Evolutionary conservation across 2,329 filamentous ascomycete genomes (phyloP), one percentile per base, ranked within the genome.

Genomic region (Claviceps arundinis): DNA sequence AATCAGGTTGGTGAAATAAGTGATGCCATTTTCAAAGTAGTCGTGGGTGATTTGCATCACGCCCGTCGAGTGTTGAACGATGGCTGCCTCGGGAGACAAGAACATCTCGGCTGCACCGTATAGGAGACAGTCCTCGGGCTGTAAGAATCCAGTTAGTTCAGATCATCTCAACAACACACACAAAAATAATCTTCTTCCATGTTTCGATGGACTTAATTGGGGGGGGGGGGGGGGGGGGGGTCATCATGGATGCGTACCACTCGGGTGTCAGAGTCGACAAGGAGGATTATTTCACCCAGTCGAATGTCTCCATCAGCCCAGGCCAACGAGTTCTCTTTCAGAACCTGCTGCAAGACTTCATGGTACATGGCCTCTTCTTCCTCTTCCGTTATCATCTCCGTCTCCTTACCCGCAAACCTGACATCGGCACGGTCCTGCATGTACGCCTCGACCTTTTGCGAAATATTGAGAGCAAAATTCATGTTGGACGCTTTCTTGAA

Each of bases 401-500:
- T 55, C 5, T 56, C 60, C 5, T 55, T 56, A 1, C 51, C 37
- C 0, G 50, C 54, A 7, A 61, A 24, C 16, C 51, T 55, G 26
- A 52, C 54, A 37, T 63, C 60, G 7, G 63, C 56, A 50, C 60
- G 55, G 4, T 62, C 56, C 17, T 68, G 65, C 40, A 87, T 68
- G 54, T 77, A 76, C 11, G 77, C 75, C 62, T 87, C 84, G 2
- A 85, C 75, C 53, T 76, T 73, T 60, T 78, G 76, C 38, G 77
- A 81, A 50, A 84, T 67, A 58, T 75, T 76, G 53, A 87, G 70
- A 3, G 75, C 82, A 60, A 81, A 87, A 64, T 87, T 87, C 83
- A 87, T 87, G 68, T 87, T 87, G 30, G 81, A 85, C 1, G 82
- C 81, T 66, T 85, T 85, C 69, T 85, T 85, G 70, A 85, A 85